phyloP scores from a whole-genome alignment of 768 basidiomycete genomes.

The Crepidotus variabilis region DNA sequence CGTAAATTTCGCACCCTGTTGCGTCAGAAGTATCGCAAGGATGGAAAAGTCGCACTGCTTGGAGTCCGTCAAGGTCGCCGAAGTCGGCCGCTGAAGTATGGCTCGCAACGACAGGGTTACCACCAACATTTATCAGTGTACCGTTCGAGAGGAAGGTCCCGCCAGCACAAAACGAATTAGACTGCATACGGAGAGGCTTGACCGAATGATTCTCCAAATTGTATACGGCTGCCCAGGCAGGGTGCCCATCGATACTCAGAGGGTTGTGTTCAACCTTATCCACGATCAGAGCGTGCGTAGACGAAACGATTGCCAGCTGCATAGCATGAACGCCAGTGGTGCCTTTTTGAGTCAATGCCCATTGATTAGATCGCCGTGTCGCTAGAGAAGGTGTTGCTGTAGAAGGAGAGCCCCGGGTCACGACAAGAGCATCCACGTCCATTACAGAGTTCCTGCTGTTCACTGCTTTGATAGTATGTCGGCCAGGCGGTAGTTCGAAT shows the following conservation, averaged over 20 bases:
- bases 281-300: constrained; percentile 65
- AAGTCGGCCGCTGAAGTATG: constrained; percentile 69
- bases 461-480: constrained; percentile 62
- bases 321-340: constrained; percentile 76
- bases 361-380: constrained; percentile 19
- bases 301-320: constrained; percentile 69
- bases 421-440: constrained; percentile 66
- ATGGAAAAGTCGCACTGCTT: constrained; percentile 67
- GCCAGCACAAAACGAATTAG: constrained; percentile 86
- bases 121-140: constrained; percentile 74
- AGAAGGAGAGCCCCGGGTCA: constrained; percentile 39
- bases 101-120: constrained; percentile 70
- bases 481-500: constrained; percentile 44
- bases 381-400: background rate
- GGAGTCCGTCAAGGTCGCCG: constrained; percentile 70
- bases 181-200: constrained; percentile 59
- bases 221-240: constrained; percentile 79
- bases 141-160: constrained; percentile 77
- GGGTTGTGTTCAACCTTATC: constrained; percentile 91
- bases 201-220: constrained; percentile 62
- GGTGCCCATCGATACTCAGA: constrained; percentile 65
- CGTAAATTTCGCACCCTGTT: constrained; percentile 56
- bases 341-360: constrained; percentile 63
- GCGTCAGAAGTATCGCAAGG: constrained; percentile 53
- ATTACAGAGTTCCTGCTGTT: constrained; percentile 38